Base-by-base conservation (phyloP, 2,329 filamentous ascomycete species). In the Bipolaris sorokiniana region DNA sequence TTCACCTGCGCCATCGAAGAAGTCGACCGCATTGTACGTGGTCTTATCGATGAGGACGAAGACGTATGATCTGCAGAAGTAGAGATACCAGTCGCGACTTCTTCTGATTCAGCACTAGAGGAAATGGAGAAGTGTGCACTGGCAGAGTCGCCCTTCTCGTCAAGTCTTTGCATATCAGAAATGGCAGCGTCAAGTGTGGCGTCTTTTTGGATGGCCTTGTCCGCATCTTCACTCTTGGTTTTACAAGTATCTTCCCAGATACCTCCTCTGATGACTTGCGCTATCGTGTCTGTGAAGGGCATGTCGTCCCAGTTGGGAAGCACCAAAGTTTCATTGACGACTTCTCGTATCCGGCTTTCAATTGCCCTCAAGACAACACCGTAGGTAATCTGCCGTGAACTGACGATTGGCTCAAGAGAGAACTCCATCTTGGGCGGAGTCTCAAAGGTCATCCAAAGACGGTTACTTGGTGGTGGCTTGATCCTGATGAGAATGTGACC, bases 271-370 rank as follows among this genome's bases (percentile, higher is more conserved):
- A 91, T 92, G 18, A 81, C 79, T 73, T 97, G 92, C 54, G 86
- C 81, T 54, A 88, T 83, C 0, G 92, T 98, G 66, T 90, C 87
- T 72, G 92, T 89, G 76, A 99, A 98, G 0, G 95, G 92, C 22
- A 92, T 84, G 73, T 99, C 95, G 64, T 99, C 95, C 94, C 95
- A 99, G 72, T 96, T 96, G 0, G 95, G 95, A 54, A 89, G 82
- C 2, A 99, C 95, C 18, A 98, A 76, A 1, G 92, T 97, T 78
- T 99, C 95, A 9, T 90, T 91, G 58, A 99, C 84, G 7, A 97
- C 92, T 76, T 97, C 93, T 70, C 96, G 90, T 73, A 99, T 97
- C 48, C 92, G 86, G 70, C 90, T 96, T 77, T 99, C 95, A 57
- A 99, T 98, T 59, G 96, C 91, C 48, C 92, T 87, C 11, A 98